Evolutionary conservation across 2,329 filamentous ascomycete genomes (phyloP).

Genomic region (Xylariaceae sp.): DNA sequence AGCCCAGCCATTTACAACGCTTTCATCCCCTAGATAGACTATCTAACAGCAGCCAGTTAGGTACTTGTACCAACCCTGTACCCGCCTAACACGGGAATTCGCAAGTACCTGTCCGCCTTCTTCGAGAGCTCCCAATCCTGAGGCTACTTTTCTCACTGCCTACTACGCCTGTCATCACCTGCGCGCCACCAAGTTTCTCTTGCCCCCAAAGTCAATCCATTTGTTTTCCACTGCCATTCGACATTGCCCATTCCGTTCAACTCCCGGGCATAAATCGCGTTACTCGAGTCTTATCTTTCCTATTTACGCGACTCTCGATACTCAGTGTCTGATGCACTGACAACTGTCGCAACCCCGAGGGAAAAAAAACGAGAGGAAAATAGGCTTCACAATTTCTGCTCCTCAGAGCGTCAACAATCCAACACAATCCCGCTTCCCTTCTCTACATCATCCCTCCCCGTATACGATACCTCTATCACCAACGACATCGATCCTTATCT

Average conservation of each 20-base stretch:
- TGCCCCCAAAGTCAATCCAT: background rate
- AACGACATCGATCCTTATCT: slow-evolving; percentile 7
- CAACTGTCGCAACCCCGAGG: slow-evolving; percentile 1
- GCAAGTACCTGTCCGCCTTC: slow-evolving; percentile 15
- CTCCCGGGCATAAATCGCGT: background rate
- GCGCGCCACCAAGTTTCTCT: slow-evolving; percentile 3
- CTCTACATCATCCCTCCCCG: background rate
- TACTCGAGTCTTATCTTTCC: background rate
- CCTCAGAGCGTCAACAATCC: slow-evolving; percentile 4
- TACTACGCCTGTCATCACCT: slow-evolving; percentile 5
- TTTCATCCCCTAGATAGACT: background rate
- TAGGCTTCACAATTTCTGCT: slow-evolving; percentile 7
- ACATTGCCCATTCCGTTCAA: background rate
- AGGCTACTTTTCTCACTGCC: background rate
- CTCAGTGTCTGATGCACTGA: background rate
- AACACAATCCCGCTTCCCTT: background rate
- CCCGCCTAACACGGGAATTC: slow-evolving; percentile 12
- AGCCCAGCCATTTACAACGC: background rate
- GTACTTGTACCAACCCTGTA: background rate
- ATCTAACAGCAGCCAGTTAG: background rate
- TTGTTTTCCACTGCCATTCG: background rate
- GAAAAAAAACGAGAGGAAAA: slow-evolving; percentile 5
- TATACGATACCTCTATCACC: slow-evolving; percentile 6
- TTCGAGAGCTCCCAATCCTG: slow-evolving; percentile 14
- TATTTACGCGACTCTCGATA: slow-evolving; percentile 3